phyloP scores from a whole-genome alignment of 768 basidiomycete species.

The Nevesoporus exiguus region DNA sequence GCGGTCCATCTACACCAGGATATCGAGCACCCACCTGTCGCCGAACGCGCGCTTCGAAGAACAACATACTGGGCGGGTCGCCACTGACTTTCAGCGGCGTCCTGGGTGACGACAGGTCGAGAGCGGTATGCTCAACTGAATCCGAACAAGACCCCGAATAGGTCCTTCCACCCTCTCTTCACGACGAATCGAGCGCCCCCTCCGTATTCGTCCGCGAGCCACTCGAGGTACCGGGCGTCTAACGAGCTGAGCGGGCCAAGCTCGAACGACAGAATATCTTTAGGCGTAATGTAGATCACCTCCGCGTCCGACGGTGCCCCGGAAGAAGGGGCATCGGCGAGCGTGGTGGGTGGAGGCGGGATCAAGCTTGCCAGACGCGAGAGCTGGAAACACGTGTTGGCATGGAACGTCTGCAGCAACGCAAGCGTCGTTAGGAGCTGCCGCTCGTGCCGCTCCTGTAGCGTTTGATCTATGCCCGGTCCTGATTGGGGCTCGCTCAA shows the following conservation, averaged over 20 bases:
- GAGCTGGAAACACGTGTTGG: constrained; percentile 57
- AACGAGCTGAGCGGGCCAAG: constrained; percentile 68
- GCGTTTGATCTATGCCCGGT: constrained; percentile 9
- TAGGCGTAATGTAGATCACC: constrained; percentile 50
- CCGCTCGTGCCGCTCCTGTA: constrained; percentile 33
- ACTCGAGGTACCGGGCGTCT: constrained; percentile 75
- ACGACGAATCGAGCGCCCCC: constrained; percentile 40
- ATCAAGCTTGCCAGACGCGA: constrained; percentile 38
- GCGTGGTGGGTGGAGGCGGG: constrained; percentile 4
- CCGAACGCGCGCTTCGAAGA: not conserved
- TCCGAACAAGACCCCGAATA: constrained; percentile 43
- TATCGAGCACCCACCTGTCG: constrained; percentile 1
- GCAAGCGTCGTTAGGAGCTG: constrained; percentile 49
- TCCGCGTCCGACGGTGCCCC: constrained; percentile 15
- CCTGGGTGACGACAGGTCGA: not conserved
- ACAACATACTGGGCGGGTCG: no score
- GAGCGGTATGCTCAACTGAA: constrained; percentile 27
- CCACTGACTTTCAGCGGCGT: not conserved
- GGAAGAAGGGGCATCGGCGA: not conserved
- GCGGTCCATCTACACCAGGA: not conserved
- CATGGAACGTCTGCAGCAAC: constrained; percentile 65
- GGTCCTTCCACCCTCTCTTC: constrained; percentile 45
- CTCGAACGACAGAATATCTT: constrained; percentile 65
- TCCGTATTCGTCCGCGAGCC: constrained; percentile 68
- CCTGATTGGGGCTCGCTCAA: constrained; percentile 21